Evolutionary conservation across 2,329 filamentous ascomycete genomes (phyloP).

Genomic region (Penicillium sp.): DNA sequence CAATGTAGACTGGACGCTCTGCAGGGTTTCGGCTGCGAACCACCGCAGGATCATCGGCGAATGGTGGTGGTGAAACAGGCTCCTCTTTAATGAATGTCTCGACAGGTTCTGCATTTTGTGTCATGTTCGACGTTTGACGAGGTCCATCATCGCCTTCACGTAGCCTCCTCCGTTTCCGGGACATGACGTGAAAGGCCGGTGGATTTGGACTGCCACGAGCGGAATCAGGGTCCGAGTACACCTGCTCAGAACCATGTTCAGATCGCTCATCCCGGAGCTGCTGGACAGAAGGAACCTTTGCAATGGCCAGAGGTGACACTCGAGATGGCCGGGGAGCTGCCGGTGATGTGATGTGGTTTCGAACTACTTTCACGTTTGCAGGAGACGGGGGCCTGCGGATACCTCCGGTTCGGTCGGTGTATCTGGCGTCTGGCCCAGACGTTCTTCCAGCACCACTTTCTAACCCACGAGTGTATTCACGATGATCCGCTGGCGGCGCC

Average conservation of each 20-base stretch:
- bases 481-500: constrained; percentile 26
- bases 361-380: constrained; percentile 53
- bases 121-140: constrained; percentile 29
- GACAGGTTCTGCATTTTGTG: constrained; percentile 30
- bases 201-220: constrained; percentile 40
- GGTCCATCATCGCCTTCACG: constrained; percentile 30
- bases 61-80: constrained; percentile 53
- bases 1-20: constrained; percentile 43
- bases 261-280: constrained; percentile 47
- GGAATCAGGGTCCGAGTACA: constrained; percentile 24
- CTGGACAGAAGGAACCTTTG: constrained; percentile 46
- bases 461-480: constrained; percentile 22
- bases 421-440: constrained; percentile 33
- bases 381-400: constrained; percentile 33
- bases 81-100: constrained; percentile 55
- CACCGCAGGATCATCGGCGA: constrained; percentile 38
- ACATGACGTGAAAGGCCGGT: constrained; percentile 36
- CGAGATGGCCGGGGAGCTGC: constrained; percentile 68
- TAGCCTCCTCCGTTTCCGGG: constrained; percentile 47
- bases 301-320: constrained; percentile 50
- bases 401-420: constrained; percentile 35
- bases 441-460: constrained; percentile 28
- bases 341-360: constrained; percentile 64
- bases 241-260: constrained; percentile 27
- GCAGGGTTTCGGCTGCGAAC: constrained; percentile 30